A percentile compares a stretch with the other conserved stretches of the same genome.
Evolutionary conservation across 2,329 filamentous ascomycete species (phyloP).

Genomic region (Madurella fahalii): DNA sequence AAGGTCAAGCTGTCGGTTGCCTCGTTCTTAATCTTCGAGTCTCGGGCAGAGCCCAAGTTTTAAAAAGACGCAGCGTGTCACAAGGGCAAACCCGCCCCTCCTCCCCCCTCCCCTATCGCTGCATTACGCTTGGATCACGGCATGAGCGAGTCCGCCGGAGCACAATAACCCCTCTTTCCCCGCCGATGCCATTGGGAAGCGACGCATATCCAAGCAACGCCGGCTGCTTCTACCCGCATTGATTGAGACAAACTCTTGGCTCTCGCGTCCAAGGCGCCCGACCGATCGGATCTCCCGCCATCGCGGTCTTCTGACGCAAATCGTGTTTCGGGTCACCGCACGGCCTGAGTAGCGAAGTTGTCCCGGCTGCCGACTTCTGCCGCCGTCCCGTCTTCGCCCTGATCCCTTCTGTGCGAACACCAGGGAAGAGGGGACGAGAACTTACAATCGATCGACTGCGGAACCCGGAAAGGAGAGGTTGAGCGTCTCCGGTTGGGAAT

Average conservation of each 20-base stretch:
- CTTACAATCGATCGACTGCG: background rate
- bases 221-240: conserved; percentile 10
- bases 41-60: background rate
- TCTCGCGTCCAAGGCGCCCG: conserved; percentile 4
- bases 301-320: conserved; percentile 15
- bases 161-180: background rate
- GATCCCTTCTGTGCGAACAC: background rate
- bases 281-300: conserved; percentile 19
- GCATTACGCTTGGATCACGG: background rate
- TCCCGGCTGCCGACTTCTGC: background rate
- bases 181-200: background rate
- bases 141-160: background rate
- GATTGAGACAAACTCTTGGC: background rate
- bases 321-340: conserved; percentile 18
- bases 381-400: background rate
- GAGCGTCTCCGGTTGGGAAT: background rate
- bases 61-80: too few relatives aligned
- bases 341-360: conserved; percentile 1
- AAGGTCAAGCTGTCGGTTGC: background rate
- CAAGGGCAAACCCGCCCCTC: too few relatives aligned
- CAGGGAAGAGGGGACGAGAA: background rate
- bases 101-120: too few relatives aligned
- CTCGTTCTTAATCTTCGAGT: background rate
- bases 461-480: conserved; percentile 4
- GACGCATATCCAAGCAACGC: background rate